A percentile compares a stretch with the other conserved stretches of the same genome.
phyloP scores from a whole-genome alignment of 306 rosid species.

The Lagenaria siceraria region DNA sequence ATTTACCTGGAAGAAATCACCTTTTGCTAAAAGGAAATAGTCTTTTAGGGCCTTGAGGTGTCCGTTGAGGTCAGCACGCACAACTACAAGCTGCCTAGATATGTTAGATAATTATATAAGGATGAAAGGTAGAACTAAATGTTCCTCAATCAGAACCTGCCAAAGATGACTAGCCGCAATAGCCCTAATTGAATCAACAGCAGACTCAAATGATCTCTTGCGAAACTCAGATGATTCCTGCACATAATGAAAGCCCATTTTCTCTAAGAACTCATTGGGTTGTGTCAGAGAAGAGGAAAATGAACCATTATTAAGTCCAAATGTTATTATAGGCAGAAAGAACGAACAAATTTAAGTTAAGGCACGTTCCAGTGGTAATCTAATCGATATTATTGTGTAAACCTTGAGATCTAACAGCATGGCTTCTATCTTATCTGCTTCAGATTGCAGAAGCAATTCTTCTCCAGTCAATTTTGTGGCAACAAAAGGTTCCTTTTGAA shows the following conservation, averaged over 20 bases:
- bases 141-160: constrained; percentile 54
- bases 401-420: constrained; percentile 89
- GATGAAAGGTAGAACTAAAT: not conserved
- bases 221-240: constrained; percentile 91
- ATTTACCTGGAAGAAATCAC: constrained; percentile 93
- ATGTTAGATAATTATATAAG: not conserved
- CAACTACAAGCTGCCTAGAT: constrained; percentile 85
- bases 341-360: not conserved
- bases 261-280: not conserved
- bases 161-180: constrained; percentile 96
- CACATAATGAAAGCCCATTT: constrained; percentile 17
- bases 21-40: constrained; percentile 94
- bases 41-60: constrained; percentile 91
- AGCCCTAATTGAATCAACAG: constrained; percentile 79
- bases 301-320: not conserved
- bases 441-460: constrained; percentile 83
- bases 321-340: not conserved
- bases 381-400: not conserved
- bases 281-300: not conserved
- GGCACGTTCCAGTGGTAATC: not conserved
- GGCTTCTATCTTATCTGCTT: constrained; percentile 91
- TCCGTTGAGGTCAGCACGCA: constrained; percentile 89
- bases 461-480: constrained; percentile 50
- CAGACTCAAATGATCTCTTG: constrained; percentile 83
- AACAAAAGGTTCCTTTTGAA: constrained; percentile 44